These are phyloP conservation scores for Paramecium caudatum DNA, from an alignment of 73 alveolate genomes.

Conservation along the genomic window DNA sequence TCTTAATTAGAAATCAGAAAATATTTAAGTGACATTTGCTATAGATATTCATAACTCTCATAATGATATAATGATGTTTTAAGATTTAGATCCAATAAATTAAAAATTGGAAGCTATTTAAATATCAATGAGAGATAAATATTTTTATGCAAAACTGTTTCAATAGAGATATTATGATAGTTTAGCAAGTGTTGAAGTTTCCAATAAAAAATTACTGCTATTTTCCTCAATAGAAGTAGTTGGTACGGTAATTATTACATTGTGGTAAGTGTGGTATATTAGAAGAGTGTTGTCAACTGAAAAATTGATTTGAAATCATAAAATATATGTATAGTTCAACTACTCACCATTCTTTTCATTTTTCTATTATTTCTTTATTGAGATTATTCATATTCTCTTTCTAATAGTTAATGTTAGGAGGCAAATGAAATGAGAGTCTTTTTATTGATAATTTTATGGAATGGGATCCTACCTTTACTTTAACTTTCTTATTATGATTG, in stretches of 20 bases:
- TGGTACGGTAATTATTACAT: neutral
- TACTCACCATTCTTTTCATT: slow-evolving; percentile 6
- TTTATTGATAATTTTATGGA: slow-evolving; percentile 1
- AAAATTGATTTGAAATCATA: neutral
- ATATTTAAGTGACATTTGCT: neutral
- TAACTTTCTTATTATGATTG: neutral
- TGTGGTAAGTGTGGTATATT: neutral
- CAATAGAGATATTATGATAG: neutral
- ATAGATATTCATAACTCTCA: neutral
- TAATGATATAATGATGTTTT: neutral
- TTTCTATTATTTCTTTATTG: neutral
- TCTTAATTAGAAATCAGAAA: neutral
- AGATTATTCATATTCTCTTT: neutral
- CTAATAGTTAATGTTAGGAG: slow-evolving; percentile 1
- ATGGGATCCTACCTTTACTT: neutral
- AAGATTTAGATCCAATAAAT: neutral
- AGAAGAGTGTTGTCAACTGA: neutral
- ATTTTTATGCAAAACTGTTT: neutral
- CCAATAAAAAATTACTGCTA: neutral
- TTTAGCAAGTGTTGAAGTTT: neutral
- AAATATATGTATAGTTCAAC: neutral
- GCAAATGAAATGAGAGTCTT: slow-evolving; percentile 31
- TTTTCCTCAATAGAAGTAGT: neutral
- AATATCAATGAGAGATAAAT: neutral
- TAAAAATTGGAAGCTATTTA: neutral